A percentile compares a stretch with the other conserved stretches of the same genome.
Evolutionary conservation across 2,329 filamentous ascomycete species (phyloP).

Genomic region (Verticillium dahliae): DNA sequence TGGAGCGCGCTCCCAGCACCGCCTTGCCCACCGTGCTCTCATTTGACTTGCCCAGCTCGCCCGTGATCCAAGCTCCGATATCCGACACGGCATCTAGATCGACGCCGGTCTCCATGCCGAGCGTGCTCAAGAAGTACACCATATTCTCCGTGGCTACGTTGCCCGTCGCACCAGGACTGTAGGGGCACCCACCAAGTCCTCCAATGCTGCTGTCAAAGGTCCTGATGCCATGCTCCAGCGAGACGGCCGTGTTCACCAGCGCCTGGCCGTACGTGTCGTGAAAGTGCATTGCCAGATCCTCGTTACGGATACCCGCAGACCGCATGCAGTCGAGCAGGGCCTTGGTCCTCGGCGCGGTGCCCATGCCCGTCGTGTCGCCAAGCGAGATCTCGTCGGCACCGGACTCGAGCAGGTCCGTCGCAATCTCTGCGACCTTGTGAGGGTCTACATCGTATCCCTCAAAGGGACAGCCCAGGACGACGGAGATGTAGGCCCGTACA

Average conservation of each 20-base stretch:
- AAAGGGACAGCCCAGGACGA: constrained; percentile 75
- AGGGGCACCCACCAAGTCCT: constrained; percentile 79
- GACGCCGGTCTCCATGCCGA: constrained; percentile 70
- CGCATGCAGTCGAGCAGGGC: constrained; percentile 58
- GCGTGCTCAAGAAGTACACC: constrained; percentile 68
- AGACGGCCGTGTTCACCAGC: constrained; percentile 73
- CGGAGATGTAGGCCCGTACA: constrained; percentile 74
- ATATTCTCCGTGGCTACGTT: constrained; percentile 83
- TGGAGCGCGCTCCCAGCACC: constrained; percentile 42
- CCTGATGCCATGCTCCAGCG: constrained; percentile 68
- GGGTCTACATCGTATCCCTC: constrained; percentile 60
- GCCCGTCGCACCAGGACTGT: constrained; percentile 77
- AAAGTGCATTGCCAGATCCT: constrained; percentile 76
- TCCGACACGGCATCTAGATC: constrained; percentile 60
- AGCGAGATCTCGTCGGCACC: constrained; percentile 88
- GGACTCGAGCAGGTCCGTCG: constrained; percentile 68
- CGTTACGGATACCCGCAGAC: constrained; percentile 60
- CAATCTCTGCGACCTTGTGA: constrained; percentile 58
- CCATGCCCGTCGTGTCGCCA: constrained; percentile 87
- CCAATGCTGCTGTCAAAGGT: constrained; percentile 76
- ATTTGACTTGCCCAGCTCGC: constrained; percentile 55
- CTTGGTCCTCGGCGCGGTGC: constrained; percentile 65
- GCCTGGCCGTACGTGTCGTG: constrained; percentile 87
- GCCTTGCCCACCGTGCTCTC: constrained; percentile 63
- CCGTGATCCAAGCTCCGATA: constrained; percentile 67